Base-by-base conservation (phyloP, 2,329 filamentous ascomycete species). In the Colletotrichum godetiae region DNA sequence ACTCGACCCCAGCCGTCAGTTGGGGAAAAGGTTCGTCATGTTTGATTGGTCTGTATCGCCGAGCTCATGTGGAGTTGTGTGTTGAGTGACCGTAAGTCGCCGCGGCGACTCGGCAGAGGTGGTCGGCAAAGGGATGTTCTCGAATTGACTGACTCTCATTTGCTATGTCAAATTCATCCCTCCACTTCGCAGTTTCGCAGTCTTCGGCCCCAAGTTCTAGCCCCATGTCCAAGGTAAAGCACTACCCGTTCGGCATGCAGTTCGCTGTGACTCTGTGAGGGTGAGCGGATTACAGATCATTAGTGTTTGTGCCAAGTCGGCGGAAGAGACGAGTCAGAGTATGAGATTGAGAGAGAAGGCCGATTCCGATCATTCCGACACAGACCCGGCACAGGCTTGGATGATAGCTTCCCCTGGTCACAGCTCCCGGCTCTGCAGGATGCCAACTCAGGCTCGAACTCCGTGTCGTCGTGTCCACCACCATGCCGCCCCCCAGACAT, bases 121-220 rank as follows among this genome's bases (percentile, higher is more conserved):
- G 49, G 31, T 73, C 71, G 71, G 67, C 71, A 70, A 66, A 57
- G 27, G 37, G 52, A 19, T 56, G 31, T 12, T 19, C 56, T 42
- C 13, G 33, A 42, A 42, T 70, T 56, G 65, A 49, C 71, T 73
- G 65, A 72, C 69, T 72, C 68, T 72, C 35, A 58, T 62, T 63
- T 58, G 68, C 64, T 57, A 65, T 72, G 68, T 72, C 67, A 60
- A 70, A 29, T 49, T 55, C 24, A n/a, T 58, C 11, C 55, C 60
- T 64, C 62, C 67, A 52, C 42, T 24, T 12, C 29, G 29, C 52
- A 58, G 53, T 24, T 29, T 49, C 42, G 42, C 42, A 49, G 42
- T 49, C 42, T 7, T 49, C 42, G 42, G 42, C 42, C 19, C 42
- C 42, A 49, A 22, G 19, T n/a, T 49, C 42, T 49, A 49, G 42